Evolutionary conservation across 495 filamentous ascomycete genomes (phyloP), one percentile per base, ranked within the genome.

Genomic region (Mytilinidion resinicola): DNA sequence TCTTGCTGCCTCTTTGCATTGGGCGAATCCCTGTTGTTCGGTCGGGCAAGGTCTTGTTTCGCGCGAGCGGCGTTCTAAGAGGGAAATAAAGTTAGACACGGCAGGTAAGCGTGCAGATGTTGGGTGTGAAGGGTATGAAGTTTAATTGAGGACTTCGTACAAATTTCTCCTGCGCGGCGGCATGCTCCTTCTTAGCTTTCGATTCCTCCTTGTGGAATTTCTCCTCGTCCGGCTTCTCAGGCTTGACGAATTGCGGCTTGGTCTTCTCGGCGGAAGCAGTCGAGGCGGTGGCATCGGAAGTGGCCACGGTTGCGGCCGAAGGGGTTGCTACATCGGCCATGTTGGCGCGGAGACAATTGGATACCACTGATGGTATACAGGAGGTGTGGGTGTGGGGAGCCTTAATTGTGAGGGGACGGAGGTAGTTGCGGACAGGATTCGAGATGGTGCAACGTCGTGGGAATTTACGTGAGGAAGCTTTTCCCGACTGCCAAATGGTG

Each of bases 161-260:
- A 70, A 91, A 76, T 70, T 83, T 84, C 49, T 87, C 84, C 70
- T 89, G 83, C 25, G 82, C 76, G 25, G 82, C 83, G 56, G 82
- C 73, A 71, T 92, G 83, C 54, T 87, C 90, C 76, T 96, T 93
- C 73, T 96, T 86, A 21, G 85, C 87, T 71, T 86, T 80, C 30
- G 78, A 82, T 47, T 95, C 74, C 55, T 79, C 78, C 66, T 83
- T 80, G 74, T 95, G 84, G 74, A 83, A 92, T 41, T 70, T 67
- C 38, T 80, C 82, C 68, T 84, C 79, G 65, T 93, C 85, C 14
- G 89, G 89, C 77, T 83, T 85, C 68, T 83, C 79, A 3, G 78
- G 78, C 63, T 68, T 77, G 11, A 56, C 57, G 10, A 61, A 19
- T 41, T 67, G 56, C 48, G 65, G 62, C 57, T 62, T 72, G 51